Conservation (phyloP, 129 eudicot genomes). For the Ambrosia trifida region DNA sequence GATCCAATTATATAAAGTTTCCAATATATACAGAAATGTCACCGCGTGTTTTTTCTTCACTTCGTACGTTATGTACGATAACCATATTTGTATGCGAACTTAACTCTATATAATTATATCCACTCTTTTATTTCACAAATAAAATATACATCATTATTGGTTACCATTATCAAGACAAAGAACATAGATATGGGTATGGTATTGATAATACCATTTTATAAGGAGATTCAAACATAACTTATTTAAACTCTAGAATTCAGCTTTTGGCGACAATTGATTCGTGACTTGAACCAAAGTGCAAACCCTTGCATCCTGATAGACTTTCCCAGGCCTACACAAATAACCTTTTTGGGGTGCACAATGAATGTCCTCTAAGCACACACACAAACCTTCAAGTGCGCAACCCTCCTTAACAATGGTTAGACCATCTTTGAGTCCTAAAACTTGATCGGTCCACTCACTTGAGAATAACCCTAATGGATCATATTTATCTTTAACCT, state of each 20-base stretch:
- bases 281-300: slow-evolving; percentile 41
- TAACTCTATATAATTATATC: too few species aligned
- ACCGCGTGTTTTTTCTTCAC: too few species aligned
- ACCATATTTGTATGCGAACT: too few species aligned
- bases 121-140: too few species aligned
- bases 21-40: too few species aligned
- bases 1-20: too few species aligned
- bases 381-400: slow-evolving; percentile 80
- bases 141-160: too few species aligned
- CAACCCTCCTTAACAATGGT: slow-evolving; percentile 61
- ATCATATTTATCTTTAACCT: slow-evolving; percentile 61
- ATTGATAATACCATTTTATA: neutral
- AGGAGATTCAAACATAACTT: neutral
- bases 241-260: neutral
- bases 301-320: slow-evolving; percentile 66
- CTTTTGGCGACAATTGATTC: neutral
- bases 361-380: slow-evolving; percentile 70
- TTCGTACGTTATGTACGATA: too few species aligned
- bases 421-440: slow-evolving; percentile 56
- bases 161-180: too few species aligned
- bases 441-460: slow-evolving; percentile 77
- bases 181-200: too few species aligned
- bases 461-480: slow-evolving; percentile 73
- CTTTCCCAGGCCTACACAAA: slow-evolving; percentile 63
- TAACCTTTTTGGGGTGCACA: slow-evolving; percentile 82